phyloP scores from a whole-genome alignment of 169 alveolate genomes.

The Theileria orientalis region DNA sequence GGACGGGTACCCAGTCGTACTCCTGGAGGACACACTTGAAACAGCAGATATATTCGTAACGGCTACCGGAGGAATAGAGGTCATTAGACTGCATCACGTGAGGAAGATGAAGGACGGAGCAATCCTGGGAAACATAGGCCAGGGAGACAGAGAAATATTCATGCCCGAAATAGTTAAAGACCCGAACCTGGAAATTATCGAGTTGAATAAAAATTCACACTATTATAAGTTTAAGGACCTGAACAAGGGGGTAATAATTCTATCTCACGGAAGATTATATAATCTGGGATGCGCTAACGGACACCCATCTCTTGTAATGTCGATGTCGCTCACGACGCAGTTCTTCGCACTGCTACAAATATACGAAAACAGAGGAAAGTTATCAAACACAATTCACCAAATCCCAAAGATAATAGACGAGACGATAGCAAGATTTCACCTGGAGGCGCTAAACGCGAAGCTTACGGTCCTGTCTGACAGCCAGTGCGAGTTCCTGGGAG shows the following conservation, averaged over 20 bases:
- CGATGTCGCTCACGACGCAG: slow-evolving; percentile 97
- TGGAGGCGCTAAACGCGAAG: slow-evolving; percentile 90
- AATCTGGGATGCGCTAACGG: slow-evolving; percentile 99
- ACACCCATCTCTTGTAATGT: slow-evolving; percentile 98
- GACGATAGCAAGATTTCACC: slow-evolving; percentile 95
- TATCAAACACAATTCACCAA: slow-evolving; percentile 82
- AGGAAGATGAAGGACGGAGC: slow-evolving; percentile 97
- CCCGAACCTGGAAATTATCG: slow-evolving; percentile 87
- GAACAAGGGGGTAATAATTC: slow-evolving; percentile 90
- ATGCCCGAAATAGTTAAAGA: slow-evolving; percentile 86
- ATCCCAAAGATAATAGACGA: slow-evolving; percentile 96
- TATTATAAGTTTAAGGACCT: slow-evolving; percentile 73
- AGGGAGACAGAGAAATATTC: slow-evolving; percentile 97
- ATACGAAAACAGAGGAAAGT: slow-evolving; percentile 72
- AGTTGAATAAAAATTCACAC: slow-evolving; percentile 94
- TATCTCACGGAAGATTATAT: slow-evolving; percentile 96
- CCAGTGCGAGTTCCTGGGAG: slow-evolving; percentile 93
- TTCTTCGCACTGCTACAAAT: slow-evolving; percentile 77
- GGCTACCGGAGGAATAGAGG: slow-evolving; percentile 94
- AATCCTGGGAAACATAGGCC: slow-evolving; percentile 94
- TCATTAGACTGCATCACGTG: slow-evolving; percentile 92
- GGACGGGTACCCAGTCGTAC: slow-evolving; percentile 95
- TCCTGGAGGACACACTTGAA: slow-evolving; percentile 86
- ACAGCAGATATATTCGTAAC: slow-evolving; percentile 94
- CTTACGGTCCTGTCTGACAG: slow-evolving; percentile 88